Base-by-base conservation (phyloP, 805 yeast species). In the Wickerhamiella bombiphila region DNA sequence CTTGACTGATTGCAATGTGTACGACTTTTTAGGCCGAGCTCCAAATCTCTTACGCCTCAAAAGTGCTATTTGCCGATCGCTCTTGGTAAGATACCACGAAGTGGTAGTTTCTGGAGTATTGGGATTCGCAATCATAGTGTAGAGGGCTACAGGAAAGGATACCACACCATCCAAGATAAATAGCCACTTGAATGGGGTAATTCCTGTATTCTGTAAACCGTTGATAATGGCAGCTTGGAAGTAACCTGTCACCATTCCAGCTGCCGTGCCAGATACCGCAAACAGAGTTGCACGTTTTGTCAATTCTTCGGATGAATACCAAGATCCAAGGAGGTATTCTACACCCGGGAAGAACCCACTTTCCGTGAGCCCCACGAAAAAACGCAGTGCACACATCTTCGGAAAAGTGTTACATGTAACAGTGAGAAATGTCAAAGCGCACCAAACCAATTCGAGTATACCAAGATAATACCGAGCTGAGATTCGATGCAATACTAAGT, bases 201-300 rank as follows among this genome's bases (percentile, higher is more conserved):
- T 41, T 13, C 29, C 41, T 3, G 34, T 37, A 17, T 29, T 40
- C 7, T 39, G 25, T 24, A 72, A 52, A 29, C 54, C 50, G 29
- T 60, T 52, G 44, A 57, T 66, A 33, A 72, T 64, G n/a, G 70
- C 70, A 15, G 72, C 72, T 49, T 70, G 76, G 29, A 72, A 59
- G 41, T 71, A 69, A 34, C 80, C 77, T 0, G 78, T 63, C n/a
- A 76, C 68, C 45, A 74, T 63, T 29, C 45, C 31, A 1, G 60
- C 63, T 2, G 57, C 54, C 2, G 43, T 46, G 5, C 56, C 56
- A 6, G 58, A 54, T 16, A 38, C 36, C 4, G 53, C 50, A 36
- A 50, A 55, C 20, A 57, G 33, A 8, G 56, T 47, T 3, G 56
- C 39, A 24, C 60, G 46, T 22, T 50, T 55, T 22, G 53, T 44